These are phyloP conservation scores for Pontederia crassipes DNA, from an alignment of 176 grass and related monocot species.

Conservation along the genomic window DNA sequence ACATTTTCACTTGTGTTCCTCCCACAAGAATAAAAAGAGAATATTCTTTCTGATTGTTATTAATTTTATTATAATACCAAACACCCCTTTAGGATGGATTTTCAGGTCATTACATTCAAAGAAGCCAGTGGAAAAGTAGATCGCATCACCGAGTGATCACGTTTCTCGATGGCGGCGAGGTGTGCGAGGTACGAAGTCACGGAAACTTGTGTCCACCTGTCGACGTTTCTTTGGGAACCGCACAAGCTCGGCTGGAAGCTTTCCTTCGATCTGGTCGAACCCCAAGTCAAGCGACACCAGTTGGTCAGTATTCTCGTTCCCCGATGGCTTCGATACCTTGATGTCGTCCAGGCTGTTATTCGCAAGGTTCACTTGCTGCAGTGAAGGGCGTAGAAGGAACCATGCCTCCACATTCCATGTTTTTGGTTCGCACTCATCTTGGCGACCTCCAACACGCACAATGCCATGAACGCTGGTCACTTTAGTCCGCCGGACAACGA, in stretches of 20 bases:
- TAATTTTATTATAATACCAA: too few species aligned
- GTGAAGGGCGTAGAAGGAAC: neutral
- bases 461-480: neutral
- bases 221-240: neutral
- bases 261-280: neutral
- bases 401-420: neutral
- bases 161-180: too few species aligned
- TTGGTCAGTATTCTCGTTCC: neutral
- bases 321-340: neutral
- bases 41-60: too few species aligned
- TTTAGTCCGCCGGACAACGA: neutral
- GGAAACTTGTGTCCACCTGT: too few species aligned
- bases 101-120: too few species aligned
- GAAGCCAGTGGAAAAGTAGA: too few species aligned
- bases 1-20: too few species aligned
- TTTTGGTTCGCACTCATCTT: neutral
- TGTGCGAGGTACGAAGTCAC: too few species aligned
- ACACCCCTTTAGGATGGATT: too few species aligned
- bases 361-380: slow-evolving; percentile 3
- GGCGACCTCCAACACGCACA: neutral
- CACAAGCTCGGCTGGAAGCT: neutral
- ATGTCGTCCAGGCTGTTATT: neutral
- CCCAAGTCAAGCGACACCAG: neutral
- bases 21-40: too few species aligned
- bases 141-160: too few species aligned